Conservation (phyloP, 2,329 filamentous ascomycete genomes). For the Thelonectria rubi region DNA sequence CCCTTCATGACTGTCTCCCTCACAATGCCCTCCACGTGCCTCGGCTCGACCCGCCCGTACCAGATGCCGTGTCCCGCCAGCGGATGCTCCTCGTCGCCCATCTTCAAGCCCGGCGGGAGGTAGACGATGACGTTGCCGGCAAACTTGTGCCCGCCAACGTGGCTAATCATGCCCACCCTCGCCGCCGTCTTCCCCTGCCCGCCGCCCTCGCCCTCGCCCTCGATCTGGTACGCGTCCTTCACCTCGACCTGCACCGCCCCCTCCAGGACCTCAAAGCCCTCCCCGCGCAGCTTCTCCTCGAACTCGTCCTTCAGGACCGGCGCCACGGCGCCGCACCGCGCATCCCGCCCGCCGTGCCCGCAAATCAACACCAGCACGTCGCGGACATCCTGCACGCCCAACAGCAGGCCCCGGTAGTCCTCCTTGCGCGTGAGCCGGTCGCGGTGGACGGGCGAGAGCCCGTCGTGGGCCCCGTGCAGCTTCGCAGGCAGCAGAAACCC, state of each 20-base stretch:
- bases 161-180: constrained; percentile 75
- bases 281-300: constrained; percentile 61
- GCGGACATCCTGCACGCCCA: constrained; percentile 66
- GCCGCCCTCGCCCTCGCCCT: constrained; percentile 19
- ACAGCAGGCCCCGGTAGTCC: constrained; percentile 61
- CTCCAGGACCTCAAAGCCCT: constrained; percentile 59
- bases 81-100: constrained; percentile 58
- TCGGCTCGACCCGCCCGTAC: constrained; percentile 82
- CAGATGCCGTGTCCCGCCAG: constrained; percentile 79
- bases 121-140: constrained; percentile 88
- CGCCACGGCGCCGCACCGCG: constrained; percentile 82
- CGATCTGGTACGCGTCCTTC: constrained; percentile 30
- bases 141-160: constrained; percentile 86
- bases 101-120: constrained; percentile 65
- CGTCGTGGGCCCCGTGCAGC: constrained; percentile 69
- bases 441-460: constrained; percentile 65
- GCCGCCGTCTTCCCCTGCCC: constrained; percentile 51
- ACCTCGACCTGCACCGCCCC: constrained; percentile 53
- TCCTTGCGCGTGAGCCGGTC: constrained; percentile 61
- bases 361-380: constrained; percentile 86
- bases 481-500: constrained; percentile 71
- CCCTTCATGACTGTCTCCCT: constrained; percentile 74
- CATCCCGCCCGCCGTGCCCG: constrained; percentile 84
- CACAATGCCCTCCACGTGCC: constrained; percentile 79
- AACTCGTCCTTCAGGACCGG: constrained; percentile 79